Percentiles rank a stretch among this genome's conserved stretches.
These are phyloP conservation scores for Aureobasidium zeae DNA, from an alignment of 2,329 filamentous ascomycete species.

Conservation along the genomic window DNA sequence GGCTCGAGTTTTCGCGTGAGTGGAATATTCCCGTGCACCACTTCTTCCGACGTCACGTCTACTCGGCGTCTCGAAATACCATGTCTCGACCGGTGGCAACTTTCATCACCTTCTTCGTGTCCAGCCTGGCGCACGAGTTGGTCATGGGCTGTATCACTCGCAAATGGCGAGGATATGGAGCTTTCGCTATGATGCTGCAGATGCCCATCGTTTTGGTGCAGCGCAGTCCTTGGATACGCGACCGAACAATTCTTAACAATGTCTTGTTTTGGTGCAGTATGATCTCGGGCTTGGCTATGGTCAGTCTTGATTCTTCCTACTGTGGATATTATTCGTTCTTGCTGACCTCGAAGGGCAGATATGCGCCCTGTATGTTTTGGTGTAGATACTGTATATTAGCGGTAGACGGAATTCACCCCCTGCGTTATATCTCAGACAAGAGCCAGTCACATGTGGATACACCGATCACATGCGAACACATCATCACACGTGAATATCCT, in stretches of 20 bases:
- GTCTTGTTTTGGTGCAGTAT: conserved; percentile 28
- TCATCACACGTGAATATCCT: no score
- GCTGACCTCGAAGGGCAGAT: conserved; percentile 35
- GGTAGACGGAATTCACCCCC: not conserved
- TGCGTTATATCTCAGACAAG: not conserved
- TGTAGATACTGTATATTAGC: conserved; percentile 32
- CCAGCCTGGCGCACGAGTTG: conserved; percentile 81
- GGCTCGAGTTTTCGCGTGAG: conserved; percentile 83
- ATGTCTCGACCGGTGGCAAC: conserved; percentile 72
- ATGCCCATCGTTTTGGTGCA: conserved; percentile 91
- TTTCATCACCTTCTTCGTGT: conserved; percentile 83
- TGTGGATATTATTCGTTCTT: no score
- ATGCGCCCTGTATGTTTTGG: conserved; percentile 52
- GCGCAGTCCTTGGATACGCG: conserved; percentile 65
- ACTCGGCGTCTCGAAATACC: conserved; percentile 67
- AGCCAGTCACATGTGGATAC: not conserved
- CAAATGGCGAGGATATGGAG: conserved; percentile 90
- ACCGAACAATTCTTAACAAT: conserved; percentile 63
- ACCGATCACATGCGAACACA: no score
- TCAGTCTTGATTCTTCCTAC: no score
- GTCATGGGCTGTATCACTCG: conserved; percentile 98
- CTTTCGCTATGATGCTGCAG: conserved; percentile 92
- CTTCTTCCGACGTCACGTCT: conserved; percentile 90
- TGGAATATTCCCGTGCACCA: conserved; percentile 98
- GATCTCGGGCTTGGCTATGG: conserved; percentile 30